A percentile compares a stretch with the other conserved stretches of the same genome.
phyloP scores from a whole-genome alignment of 208 protist genomes.

The Strigomonas culicis region DNA sequence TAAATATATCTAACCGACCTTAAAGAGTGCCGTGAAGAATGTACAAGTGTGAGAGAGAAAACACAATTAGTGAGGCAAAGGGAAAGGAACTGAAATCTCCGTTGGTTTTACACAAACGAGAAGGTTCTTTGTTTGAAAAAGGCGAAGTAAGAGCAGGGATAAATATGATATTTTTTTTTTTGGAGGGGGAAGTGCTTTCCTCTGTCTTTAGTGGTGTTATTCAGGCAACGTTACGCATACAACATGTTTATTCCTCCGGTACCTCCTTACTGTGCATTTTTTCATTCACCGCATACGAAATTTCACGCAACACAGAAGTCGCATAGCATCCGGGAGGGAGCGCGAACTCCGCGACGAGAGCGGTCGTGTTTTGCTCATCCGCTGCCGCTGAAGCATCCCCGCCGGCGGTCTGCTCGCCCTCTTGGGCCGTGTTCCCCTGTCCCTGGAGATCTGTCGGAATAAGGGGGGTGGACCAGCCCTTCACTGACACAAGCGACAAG shows the following conservation, averaged over 20 bases:
- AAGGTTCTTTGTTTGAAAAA: not conserved
- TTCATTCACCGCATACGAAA: constrained; percentile 47
- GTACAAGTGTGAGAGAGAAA: not conserved
- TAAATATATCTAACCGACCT: not conserved
- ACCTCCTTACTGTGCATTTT: constrained; percentile 19
- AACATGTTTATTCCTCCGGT: not conserved
- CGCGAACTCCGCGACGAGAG: constrained; percentile 60
- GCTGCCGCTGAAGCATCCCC: not conserved
- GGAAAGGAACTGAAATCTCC: not conserved
- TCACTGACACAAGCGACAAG: constrained; percentile 24
- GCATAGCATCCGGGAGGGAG: constrained; percentile 86
- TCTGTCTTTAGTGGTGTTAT: too few relatives aligned
- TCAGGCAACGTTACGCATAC: too few relatives aligned
- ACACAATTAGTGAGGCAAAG: not conserved
- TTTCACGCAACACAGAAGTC: constrained; percentile 80
- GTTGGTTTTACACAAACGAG: not conserved
- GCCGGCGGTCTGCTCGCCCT: not conserved
- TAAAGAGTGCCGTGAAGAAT: not conserved
- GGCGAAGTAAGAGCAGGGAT: not conserved
- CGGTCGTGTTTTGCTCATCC: constrained; percentile 22
- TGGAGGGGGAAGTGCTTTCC: too few relatives aligned
- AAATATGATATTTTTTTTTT: not conserved
- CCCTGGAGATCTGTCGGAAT: constrained; percentile 63
- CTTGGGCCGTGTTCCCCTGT: not conserved
- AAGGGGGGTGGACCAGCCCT: constrained; percentile 40